Base-by-base conservation (phyloP, 164 flowering plant species). In the Cinnamomum micranthum region DNA sequence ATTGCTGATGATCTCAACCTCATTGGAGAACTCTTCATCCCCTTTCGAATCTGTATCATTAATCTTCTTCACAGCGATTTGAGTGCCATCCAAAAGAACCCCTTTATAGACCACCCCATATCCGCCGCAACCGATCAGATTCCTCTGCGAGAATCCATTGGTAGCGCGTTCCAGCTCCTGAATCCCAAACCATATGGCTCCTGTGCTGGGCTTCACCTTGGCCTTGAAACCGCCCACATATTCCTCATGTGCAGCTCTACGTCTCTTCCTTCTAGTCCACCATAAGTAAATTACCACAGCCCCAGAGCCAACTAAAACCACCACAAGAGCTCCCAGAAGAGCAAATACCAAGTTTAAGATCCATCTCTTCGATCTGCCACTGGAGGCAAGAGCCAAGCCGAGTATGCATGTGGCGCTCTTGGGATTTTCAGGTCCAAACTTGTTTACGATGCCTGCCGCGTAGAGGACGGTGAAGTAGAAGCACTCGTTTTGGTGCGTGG, bases 51-150 rank as follows among this genome's bases (percentile, higher is more conserved):
- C 83, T 28, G 83, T 88, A 15, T 73, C 75, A 55, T 82, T 73
- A 23, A 91, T 73, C 64, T 71, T 86, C 82, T 91, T 91, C n/a
- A 88, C 87, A 0, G 96, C 96, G 25, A 91, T 88, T 15, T 47
- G 67, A 9, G 81, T 82, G 33, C 89, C 93, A 84, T 91, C 89
- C 0, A 80, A 63, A 47, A 91, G 69, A 7, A 47, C 74, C 47
- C 96, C 96, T 74, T 86, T 88, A 76, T 90, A 88, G 51, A 91
- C 96, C 62, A 87, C 10, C 1, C 96, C 96, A 75, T 82, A 82
- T 6, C 92, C 90, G 5, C 96, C 93, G 71, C 77, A 76, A 5
- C 96, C 92, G 14, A 91, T 84, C 68, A 87, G 81, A 75, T 86
- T 91, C 84, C 76, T 85, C 67, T 75, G 77, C 9, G 92, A 88